These are phyloP conservation scores for Parafenestella ontariensis DNA, from an alignment of 2,329 filamentous ascomycete species.

Conservation along the genomic window DNA sequence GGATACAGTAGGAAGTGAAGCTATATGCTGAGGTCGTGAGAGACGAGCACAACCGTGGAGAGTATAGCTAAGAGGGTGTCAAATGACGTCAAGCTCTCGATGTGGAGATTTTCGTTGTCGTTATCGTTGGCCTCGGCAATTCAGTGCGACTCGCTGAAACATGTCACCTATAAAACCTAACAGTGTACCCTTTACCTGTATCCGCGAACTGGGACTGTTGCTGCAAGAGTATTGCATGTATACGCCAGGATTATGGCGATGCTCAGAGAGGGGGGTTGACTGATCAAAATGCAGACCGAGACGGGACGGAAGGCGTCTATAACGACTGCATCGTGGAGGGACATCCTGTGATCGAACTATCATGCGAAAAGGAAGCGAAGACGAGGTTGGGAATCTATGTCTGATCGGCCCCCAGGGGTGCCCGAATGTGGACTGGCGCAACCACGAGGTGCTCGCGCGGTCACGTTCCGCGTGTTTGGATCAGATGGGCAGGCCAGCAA, in stretches of 20 bases:
- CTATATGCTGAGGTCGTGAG: neutral
- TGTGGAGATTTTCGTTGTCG: neutral
- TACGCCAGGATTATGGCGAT: too few species aligned
- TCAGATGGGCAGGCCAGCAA: neutral
- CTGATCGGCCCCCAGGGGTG: too few species aligned
- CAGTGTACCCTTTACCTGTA: neutral
- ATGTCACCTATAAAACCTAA: neutral
- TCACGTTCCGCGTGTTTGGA: neutral
- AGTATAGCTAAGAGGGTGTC: neutral
- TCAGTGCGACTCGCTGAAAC: neutral
- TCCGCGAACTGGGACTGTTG: too few species aligned
- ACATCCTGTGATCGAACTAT: too few species aligned
- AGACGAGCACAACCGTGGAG: too few species aligned
- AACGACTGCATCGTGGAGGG: neutral
- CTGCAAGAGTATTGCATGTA: too few species aligned
- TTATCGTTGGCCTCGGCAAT: neutral
- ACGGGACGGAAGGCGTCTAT: neutral
- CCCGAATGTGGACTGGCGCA: neutral
- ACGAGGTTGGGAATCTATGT: too few species aligned
- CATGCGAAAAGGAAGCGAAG: too few species aligned
- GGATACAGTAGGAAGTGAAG: neutral
- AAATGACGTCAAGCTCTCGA: neutral
- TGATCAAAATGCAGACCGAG: neutral
- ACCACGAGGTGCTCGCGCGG: neutral
- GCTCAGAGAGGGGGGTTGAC: neutral